Conservation (phyloP, 108 stramenopile species). For the Discostella pseudostelligera region DNA sequence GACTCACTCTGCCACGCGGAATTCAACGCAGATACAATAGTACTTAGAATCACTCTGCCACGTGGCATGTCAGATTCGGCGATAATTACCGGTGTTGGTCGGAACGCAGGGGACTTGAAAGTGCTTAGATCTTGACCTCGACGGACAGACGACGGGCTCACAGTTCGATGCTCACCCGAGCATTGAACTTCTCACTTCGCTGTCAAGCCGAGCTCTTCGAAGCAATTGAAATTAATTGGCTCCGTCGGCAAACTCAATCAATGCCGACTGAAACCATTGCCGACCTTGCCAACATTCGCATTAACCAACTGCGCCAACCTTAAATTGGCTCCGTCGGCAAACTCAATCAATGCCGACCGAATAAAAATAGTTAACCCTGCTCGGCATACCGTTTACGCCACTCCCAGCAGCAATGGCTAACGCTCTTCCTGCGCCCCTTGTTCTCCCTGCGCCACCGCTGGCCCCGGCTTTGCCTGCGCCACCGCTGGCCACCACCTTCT, state of each 20-base stretch:
- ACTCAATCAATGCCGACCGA: background rate
- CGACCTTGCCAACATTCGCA: background rate
- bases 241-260: too few relatives aligned
- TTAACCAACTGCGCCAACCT: background rate
- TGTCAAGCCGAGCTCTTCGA: background rate
- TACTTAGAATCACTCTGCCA: too few relatives aligned
- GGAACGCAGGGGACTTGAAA: constrained; percentile 4
- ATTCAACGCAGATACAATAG: too few relatives aligned
- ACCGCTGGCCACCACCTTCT: background rate
- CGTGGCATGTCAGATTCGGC: too few relatives aligned
- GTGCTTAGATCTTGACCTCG: background rate
- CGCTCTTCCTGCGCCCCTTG: background rate
- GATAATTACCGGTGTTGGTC: constrained; percentile 7
- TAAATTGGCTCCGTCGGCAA: background rate
- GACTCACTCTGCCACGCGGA: too few relatives aligned
- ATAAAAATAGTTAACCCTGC: background rate
- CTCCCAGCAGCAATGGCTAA: background rate
- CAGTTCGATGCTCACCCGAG: too few relatives aligned
- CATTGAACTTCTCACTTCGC: constrained; percentile 3
- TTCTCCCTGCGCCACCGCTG: background rate
- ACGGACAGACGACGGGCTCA: background rate
- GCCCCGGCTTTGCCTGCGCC: background rate
- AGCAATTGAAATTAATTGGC: background rate
- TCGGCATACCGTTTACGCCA: background rate
- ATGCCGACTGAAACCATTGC: constrained; percentile 5